Percentiles rank a stretch among this genome's conserved stretches.
phyloP scores from a whole-genome alignment of 148 eudicot species.

The Camellia sinensis region DNA sequence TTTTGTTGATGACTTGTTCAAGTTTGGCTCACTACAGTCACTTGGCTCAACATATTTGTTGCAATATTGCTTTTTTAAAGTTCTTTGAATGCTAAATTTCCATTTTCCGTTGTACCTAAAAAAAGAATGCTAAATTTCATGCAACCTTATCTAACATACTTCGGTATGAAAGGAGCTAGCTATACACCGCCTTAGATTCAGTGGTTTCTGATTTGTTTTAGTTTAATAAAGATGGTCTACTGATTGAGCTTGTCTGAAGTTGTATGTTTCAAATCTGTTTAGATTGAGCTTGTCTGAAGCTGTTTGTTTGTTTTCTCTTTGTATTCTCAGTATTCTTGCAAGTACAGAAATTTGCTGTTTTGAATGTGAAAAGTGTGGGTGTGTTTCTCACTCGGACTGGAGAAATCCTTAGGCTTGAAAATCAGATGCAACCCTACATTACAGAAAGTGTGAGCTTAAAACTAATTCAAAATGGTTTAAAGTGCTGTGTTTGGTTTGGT shows the following conservation, averaged over 20 bases:
- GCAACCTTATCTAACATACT: too few relatives aligned
- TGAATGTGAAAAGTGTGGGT: not conserved
- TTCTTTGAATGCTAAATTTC: too few relatives aligned
- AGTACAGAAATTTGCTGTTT: not conserved
- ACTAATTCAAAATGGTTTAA: too few relatives aligned
- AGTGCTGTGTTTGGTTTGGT: too few relatives aligned
- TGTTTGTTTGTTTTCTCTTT: not conserved
- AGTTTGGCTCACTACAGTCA: too few relatives aligned
- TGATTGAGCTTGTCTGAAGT: not conserved
- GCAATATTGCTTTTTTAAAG: too few relatives aligned
- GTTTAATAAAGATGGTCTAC: not conserved
- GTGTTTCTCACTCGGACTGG: not conserved
- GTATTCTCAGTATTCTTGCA: not conserved
- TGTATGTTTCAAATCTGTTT: not conserved
- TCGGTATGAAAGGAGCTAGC: not conserved
- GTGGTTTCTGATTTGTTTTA: not conserved
- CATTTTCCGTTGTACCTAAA: too few relatives aligned
- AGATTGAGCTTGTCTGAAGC: not conserved
- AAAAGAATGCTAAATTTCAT: too few relatives aligned
- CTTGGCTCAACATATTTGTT: too few relatives aligned
- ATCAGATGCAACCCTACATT: not conserved
- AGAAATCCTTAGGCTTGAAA: not conserved
- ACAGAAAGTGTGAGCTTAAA: not conserved
- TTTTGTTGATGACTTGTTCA: not conserved
- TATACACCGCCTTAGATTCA: not conserved